Evolutionary conservation across 176 grass and related monocot species (phyloP).

Genomic region (Neostapfia colusana): DNA sequence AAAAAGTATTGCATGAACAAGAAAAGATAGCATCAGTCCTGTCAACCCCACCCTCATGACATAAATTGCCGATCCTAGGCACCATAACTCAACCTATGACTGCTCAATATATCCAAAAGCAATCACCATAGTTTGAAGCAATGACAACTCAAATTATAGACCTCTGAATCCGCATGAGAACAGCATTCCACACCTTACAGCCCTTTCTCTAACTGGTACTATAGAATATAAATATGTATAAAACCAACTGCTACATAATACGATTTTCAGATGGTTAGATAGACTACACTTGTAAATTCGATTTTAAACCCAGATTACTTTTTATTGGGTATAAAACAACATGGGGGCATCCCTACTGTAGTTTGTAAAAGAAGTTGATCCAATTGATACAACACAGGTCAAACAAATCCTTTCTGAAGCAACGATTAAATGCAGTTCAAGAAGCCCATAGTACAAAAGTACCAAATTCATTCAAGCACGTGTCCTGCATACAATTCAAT

Average conservation of each 20-base stretch:
- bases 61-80: not conserved
- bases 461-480: not conserved
- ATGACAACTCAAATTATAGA: not conserved
- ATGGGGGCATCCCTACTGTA: not conserved
- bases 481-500: not conserved
- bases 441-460: not conserved
- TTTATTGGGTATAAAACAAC: not conserved
- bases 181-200: not conserved
- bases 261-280: not conserved
- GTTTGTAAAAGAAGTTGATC: not conserved
- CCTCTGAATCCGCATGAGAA: not conserved
- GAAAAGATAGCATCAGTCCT: not conserved
- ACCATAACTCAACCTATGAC: not conserved
- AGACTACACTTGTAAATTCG: not conserved
- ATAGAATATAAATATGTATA: not conserved
- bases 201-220: not conserved
- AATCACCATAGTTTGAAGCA: not conserved
- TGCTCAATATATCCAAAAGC: not conserved
- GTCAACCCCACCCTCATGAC: not conserved
- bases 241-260: not conserved
- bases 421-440: not conserved
- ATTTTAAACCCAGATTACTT: not conserved
- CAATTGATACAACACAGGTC: not conserved
- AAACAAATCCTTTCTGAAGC: not conserved
- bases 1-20: not conserved